A percentile compares a stretch with the other conserved stretches of the same genome.
phyloP scores from a whole-genome alignment of 2,329 filamentous ascomycete species.

The Periglandula ipomoeae region DNA sequence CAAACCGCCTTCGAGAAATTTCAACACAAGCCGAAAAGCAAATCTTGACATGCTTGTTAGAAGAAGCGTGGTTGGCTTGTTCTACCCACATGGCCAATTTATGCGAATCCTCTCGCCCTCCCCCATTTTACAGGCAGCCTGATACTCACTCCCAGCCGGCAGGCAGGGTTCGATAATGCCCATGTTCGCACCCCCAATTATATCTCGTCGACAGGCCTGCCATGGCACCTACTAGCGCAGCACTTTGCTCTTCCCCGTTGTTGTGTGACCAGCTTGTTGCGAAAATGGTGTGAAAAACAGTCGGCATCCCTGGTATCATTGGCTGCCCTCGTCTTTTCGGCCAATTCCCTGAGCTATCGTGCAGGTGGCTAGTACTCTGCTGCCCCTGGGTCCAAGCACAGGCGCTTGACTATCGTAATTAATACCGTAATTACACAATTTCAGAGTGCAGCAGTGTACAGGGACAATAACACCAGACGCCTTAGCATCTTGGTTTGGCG shows the following conservation, averaged over 20 bases:
- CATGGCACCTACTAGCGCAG: no score
- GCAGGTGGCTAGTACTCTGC: not conserved
- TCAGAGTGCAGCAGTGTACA: not conserved
- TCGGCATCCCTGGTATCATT: not conserved
- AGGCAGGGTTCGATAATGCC: no score
- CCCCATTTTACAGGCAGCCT: no score
- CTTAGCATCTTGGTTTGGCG: not conserved
- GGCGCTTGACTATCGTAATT: not conserved
- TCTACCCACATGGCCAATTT: not conserved
- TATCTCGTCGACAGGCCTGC: no score
- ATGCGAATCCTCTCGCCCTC: not conserved
- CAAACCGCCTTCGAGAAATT: no score
- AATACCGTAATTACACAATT: not conserved
- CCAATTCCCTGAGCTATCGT: not conserved
- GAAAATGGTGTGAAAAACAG: no score
- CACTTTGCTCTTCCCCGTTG: no score
- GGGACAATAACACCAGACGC: no score
- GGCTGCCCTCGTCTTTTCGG: not conserved
- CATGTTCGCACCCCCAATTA: no score
- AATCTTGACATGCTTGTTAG: not conserved
- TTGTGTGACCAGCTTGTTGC: no score
- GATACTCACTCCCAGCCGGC: no score
- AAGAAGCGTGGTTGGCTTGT: not conserved
- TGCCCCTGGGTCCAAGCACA: not conserved
- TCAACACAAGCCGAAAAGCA: no score